Percentiles rank a stretch among this genome's conserved stretches.
phyloP scores from a whole-genome alignment of 441 rosid genomes.

The Macaranga tanarius region DNA sequence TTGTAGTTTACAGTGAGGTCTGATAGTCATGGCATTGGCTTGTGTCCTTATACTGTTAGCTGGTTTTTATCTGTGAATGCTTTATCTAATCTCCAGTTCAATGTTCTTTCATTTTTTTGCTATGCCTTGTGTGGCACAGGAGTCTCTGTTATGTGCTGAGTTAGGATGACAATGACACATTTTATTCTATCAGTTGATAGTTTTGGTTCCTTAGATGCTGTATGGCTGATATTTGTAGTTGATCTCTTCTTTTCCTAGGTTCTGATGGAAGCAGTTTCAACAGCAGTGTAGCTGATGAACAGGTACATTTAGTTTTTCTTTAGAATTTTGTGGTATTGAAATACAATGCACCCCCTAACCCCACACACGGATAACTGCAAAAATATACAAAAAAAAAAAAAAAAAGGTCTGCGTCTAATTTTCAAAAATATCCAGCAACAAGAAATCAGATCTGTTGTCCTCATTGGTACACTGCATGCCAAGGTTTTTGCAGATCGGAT shows the following conservation, averaged over 20 bases:
- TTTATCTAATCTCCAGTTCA: background rate
- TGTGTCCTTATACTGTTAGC: background rate
- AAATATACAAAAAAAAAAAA: too few species aligned
- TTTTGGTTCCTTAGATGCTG: slow-evolving; percentile 16
- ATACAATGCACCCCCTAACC: background rate
- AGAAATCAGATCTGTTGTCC: background rate
- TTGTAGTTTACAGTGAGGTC: background rate
- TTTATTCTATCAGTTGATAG: background rate
- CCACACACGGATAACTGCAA: too few species aligned
- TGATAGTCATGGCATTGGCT: background rate
- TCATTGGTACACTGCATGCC: background rate
- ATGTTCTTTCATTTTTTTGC: slow-evolving; percentile 2
- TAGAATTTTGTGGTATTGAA: slow-evolving; percentile 16
- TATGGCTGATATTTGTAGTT: slow-evolving; percentile 20
- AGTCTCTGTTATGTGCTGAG: slow-evolving; percentile 11
- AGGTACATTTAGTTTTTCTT: slow-evolving; percentile 54
- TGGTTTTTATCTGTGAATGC: background rate
- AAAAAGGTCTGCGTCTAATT: background rate
- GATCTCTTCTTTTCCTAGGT: slow-evolving; percentile 40
- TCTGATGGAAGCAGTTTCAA: slow-evolving; percentile 87
- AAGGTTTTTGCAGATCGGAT: background rate
- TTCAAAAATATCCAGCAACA: background rate
- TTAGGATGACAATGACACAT: background rate
- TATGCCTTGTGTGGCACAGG: slow-evolving; percentile 3
- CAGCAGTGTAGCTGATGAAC: slow-evolving; percentile 88